Evolutionary conservation across 108 stramenopile species (phyloP).

Genomic region (Nitzschia sp.): DNA sequence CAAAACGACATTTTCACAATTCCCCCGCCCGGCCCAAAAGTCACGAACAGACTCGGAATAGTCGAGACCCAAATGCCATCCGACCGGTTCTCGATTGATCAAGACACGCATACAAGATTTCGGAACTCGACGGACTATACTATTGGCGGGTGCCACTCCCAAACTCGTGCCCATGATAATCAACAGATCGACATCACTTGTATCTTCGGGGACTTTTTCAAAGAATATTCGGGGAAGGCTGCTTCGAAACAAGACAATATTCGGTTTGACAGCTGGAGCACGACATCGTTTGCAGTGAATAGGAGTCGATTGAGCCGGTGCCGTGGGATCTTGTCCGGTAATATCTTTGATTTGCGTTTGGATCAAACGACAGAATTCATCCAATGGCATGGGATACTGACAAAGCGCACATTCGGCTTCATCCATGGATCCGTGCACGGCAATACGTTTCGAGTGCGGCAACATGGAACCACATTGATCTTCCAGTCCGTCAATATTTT

Average conservation of each 20-base stretch:
- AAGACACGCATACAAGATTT: constrained; percentile 61
- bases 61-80: constrained; percentile 63
- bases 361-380: constrained; percentile 60
- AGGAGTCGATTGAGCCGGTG: constrained; percentile 61
- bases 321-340: constrained; percentile 51
- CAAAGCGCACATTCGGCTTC: constrained; percentile 81
- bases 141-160: constrained; percentile 75
- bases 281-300: constrained; percentile 72
- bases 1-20: constrained; percentile 53
- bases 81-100: constrained; percentile 77
- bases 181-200: constrained; percentile 62
- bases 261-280: constrained; percentile 69
- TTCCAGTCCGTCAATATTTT: constrained; percentile 97
- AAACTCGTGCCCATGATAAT: constrained; percentile 76
- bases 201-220: constrained; percentile 55
- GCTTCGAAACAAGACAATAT: constrained; percentile 82
- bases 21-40: constrained; percentile 54
- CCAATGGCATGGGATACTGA: constrained; percentile 46
- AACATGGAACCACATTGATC: constrained; percentile 74
- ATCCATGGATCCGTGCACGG: constrained; percentile 88
- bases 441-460: constrained; percentile 63
- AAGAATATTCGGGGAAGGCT: constrained; percentile 76
- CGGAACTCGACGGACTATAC: constrained; percentile 67
- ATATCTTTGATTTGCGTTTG: constrained; percentile 76
- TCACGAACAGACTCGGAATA: constrained; percentile 46